These are phyloP conservation scores for Thermothelomyces thermophilus DNA, from an alignment of 2,329 filamentous ascomycete species.

Conservation along the genomic window DNA sequence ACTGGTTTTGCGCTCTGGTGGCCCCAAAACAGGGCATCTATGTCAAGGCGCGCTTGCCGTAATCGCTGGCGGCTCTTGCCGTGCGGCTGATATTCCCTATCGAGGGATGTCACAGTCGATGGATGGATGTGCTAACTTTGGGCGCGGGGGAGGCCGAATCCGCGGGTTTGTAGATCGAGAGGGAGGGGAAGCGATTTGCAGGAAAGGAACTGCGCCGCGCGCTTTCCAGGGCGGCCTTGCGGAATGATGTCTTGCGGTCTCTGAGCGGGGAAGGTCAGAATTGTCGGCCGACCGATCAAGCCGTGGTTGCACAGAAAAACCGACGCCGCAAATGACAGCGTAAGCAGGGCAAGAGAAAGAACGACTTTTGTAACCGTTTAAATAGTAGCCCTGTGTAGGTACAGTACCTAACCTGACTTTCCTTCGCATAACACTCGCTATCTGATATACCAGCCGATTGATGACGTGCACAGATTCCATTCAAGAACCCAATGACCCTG, in stretches of 20 bases:
- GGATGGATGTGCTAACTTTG: background rate
- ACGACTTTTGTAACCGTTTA: too few relatives aligned
- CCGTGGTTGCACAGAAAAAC: background rate
- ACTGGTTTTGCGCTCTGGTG: slow-evolving; percentile 5
- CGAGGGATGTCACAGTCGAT: background rate
- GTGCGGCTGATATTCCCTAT: background rate
- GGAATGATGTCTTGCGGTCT: slow-evolving; percentile 5
- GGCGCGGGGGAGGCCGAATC: slow-evolving; percentile 7
- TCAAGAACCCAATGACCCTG: background rate
- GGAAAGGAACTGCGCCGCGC: background rate
- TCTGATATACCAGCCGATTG: too few relatives aligned
- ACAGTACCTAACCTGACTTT: too few relatives aligned
- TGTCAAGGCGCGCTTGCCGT: slow-evolving; percentile 7
- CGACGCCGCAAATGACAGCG: background rate
- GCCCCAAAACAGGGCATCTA: slow-evolving; percentile 15
- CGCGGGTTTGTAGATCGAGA: background rate
- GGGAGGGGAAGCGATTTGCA: background rate
- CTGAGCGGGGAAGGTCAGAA: slow-evolving; percentile 4
- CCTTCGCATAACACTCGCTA: too few relatives aligned
- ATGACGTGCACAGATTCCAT: background rate
- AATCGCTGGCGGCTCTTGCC: slow-evolving; percentile 2
- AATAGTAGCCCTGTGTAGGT: too few relatives aligned
- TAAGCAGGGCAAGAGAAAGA: background rate
- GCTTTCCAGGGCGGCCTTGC: background rate
- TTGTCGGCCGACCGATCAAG: background rate